Evolutionary conservation across 495 filamentous ascomycete genomes (phyloP).

Genomic region (Poronia punctata): DNA sequence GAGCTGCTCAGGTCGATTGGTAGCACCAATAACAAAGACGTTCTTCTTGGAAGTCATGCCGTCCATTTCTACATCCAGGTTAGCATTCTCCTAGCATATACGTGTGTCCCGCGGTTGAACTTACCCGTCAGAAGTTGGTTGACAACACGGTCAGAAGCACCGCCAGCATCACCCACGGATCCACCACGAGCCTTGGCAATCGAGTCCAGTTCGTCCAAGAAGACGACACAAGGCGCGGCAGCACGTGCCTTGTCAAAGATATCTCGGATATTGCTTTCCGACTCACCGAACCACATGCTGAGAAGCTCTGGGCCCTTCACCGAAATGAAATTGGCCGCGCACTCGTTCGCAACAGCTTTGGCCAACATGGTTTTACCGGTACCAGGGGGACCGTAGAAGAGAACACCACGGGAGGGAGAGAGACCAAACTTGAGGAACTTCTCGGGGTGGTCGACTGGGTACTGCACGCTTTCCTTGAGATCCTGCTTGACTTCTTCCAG

Average conservation of each 20-base stretch:
- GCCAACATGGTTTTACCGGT: conserved; percentile 99
- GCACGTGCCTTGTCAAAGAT: conserved; percentile 99
- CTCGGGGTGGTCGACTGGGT: conserved; percentile 97
- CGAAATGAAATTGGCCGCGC: conserved; percentile 98
- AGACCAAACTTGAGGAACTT: conserved; percentile 99
- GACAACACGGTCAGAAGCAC: conserved; percentile 98
- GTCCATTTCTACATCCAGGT: conserved; percentile 74
- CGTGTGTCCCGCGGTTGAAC: conserved; percentile 19
- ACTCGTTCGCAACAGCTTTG: conserved; percentile 99
- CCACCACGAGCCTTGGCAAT: conserved; percentile 99
- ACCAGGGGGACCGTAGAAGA: conserved; percentile 98
- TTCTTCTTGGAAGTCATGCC: conserved; percentile 99
- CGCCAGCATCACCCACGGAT: conserved; percentile 92
- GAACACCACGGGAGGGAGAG: conserved; percentile 93
- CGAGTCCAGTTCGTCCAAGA: conserved; percentile 97
- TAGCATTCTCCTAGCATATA: conserved; percentile 27
- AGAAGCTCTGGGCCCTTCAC: conserved; percentile 97
- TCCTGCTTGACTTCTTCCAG: conserved; percentile 98
- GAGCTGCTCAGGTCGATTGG: conserved; percentile 96
- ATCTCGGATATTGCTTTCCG: conserved; percentile 98
- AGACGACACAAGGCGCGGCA: conserved; percentile 96
- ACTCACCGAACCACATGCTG: conserved; percentile 99
- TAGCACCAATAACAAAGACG: conserved; percentile 98
- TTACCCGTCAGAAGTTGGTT: conserved; percentile 97
- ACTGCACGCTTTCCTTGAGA: conserved; percentile 98